Evolutionary conservation across 78 protist genomes (phyloP).

Genomic region (Dictyostelium purpureum): DNA sequence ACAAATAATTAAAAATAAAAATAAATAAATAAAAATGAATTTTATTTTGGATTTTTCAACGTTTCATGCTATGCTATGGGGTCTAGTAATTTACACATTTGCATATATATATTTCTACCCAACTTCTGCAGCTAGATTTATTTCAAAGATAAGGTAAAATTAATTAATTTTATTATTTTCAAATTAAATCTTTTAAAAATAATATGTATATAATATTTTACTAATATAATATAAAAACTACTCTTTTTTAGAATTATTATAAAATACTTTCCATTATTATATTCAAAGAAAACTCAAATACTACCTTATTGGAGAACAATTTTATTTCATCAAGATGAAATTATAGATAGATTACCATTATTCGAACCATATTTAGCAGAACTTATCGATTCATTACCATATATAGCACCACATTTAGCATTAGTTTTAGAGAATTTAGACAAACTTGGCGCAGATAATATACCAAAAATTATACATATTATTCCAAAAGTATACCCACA

Average conservation of each 20-base stretch:
- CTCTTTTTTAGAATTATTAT: not conserved
- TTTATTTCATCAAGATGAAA: constrained; percentile 6
- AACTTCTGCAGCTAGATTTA: not conserved
- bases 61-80: not conserved
- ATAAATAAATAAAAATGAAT: not conserved
- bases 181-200: not conserved
- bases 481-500: constrained; percentile 12
- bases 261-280: not conserved
- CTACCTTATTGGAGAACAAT: constrained; percentile 13
- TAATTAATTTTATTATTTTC: not conserved
- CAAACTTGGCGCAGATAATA: not conserved
- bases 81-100: constrained; percentile 3
- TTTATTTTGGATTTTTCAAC: not conserved
- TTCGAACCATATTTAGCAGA: not conserved
- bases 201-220: not conserved
- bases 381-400: constrained; percentile 1
- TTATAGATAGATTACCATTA: constrained; percentile 38
- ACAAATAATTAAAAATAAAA: not conserved
- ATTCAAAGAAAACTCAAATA: not conserved
- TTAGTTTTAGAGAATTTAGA: constrained; percentile 16
- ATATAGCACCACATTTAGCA: constrained; percentile 25
- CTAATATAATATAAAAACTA: not conserved
- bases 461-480: not conserved
- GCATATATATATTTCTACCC: constrained; percentile 23
- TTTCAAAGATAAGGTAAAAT: constrained; percentile 1